Base-by-base conservation (phyloP, 2,329 filamentous ascomycete genomes). In the Epicoccum sorghinum region DNA sequence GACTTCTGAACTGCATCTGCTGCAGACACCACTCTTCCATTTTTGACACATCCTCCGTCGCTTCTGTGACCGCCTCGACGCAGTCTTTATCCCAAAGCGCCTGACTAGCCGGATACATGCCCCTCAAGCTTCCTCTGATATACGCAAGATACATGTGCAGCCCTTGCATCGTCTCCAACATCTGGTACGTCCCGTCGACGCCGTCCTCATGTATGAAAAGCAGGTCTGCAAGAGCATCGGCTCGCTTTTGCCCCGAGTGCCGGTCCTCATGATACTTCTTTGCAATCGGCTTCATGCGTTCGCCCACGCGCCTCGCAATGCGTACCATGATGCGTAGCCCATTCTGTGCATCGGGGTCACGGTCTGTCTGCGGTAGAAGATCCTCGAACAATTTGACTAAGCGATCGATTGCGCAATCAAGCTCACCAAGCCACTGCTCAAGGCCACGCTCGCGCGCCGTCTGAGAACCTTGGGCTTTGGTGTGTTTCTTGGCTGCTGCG, bases 1-100 rank as follows among this genome's bases (percentile, higher is more conserved):
- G 52, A 25, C 43, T 43, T 33, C 38, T 52, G 25, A 46, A 36
- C 47, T 55, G 52, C 35, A 52, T 39, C 40, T 55, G 52, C 47
- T 55, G 55, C 52, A 55, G 47, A 24, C 43, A 48, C 52, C 47
- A 52, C 39, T 55, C 36, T 36, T 58, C 47, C 55, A 55, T 52
- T 22, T 40, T 55, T 1, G 47, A 9, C 24, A 55, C 44, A 38
- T 54, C 47, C 12, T 35, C 35, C n/a, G 36, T 12, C 1, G 43
- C 38, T 12, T 52, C 35, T 7, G 24, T 22, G 0, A 37, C 36
- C 13, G 29, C 36, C 8, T 13, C 13, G 7, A 41, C 40, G 9
- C 14, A 18, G 12, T 55, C 47, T 18, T 27, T 33, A 27, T 52
- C 47, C 43, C 49, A 52, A 30, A 52, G 37, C 37, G 43, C 49